phyloP scores from a whole-genome alignment of 805 yeast species.

The Ogataea saltuana region DNA sequence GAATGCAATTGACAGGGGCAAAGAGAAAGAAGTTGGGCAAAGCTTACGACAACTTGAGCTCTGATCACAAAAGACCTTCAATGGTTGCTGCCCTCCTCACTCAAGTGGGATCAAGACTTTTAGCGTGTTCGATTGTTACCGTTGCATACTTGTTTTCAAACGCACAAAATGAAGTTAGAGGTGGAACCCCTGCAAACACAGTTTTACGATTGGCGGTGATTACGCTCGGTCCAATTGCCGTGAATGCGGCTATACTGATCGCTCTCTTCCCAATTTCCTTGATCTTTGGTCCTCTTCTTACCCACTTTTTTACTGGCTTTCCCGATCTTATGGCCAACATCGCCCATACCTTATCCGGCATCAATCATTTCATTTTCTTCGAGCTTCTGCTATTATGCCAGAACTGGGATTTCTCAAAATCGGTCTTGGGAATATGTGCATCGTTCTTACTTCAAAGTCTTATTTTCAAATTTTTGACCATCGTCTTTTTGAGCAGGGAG shows the following conservation, averaged over 20 bases:
- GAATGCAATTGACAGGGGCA: constrained; percentile 60
- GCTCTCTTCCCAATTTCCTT: constrained; percentile 46
- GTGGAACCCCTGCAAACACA: constrained; percentile 39
- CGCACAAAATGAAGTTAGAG: constrained; percentile 48
- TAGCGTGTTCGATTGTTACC: constrained; percentile 37
- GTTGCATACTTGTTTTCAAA: constrained; percentile 55
- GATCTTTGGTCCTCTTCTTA: constrained; percentile 49
- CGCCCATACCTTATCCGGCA: constrained; percentile 54
- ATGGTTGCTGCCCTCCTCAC: constrained; percentile 43
- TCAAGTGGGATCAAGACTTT: constrained; percentile 41
- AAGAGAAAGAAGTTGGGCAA: constrained; percentile 44
- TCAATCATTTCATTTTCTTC: constrained; percentile 55
- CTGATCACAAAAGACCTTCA: constrained; percentile 53
- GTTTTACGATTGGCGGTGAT: constrained; percentile 46
- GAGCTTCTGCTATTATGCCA: constrained; percentile 69
- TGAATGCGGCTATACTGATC: constrained; percentile 44
- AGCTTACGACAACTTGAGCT: constrained; percentile 40
- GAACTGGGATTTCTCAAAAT: constrained; percentile 60
- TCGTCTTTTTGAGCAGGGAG: constrained; percentile 60
- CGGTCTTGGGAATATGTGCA: constrained; percentile 62
- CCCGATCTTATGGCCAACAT: constrained; percentile 56
- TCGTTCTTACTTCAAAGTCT: constrained; percentile 56
- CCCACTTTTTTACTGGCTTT: constrained; percentile 43
- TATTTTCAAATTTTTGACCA: constrained; percentile 52
- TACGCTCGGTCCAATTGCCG: constrained; percentile 47